Base-by-base conservation (phyloP, 1,284 basidiomycete genomes). In the Volvariella surrecta region DNA sequence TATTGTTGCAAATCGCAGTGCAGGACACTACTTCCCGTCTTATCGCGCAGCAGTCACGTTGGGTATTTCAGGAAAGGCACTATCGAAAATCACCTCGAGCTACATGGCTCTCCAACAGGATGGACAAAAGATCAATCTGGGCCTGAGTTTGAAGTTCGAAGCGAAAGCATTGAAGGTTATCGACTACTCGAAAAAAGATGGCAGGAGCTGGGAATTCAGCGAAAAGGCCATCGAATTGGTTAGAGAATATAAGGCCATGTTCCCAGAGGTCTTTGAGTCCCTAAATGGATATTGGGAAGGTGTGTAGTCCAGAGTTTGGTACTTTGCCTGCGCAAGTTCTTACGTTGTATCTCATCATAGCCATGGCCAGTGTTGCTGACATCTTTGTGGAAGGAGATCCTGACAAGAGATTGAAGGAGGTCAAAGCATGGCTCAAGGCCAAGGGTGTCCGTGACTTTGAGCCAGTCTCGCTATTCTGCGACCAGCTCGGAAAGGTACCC, bases 91-190 rank as follows among this genome's bases (percentile, higher is more conserved):
- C 52, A 93, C 92, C 0, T 93, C 93, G 18, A 94, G 89, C 54
- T 82, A 98, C 57, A 82, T 97, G 79, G 84, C 97, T 37, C 58
- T 85, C 40, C 76, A 76, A 0, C 66, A 73, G 0, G 83, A 89
- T 52, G 76, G 77, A n/a, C 70, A 74, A 53, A 97, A 96, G 67
- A 75, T 74, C 46, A 98, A 99, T 59, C 70, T 99, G 22, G 96
- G 96, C 3, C 73, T 99, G 17, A 89, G 89, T 57, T 76, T 99
- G 54, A 99, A 99, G 62, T 99, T 98, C 50, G 96, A 99, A 59
- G 89, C 82, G 17, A 97, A 96, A 66, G 78, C 83, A n/a, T 65
- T 94, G 55, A 99, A 99, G 65, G 96, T 99, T 1, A 74, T 98
- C 30, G 90, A 91, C 47, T 98, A 96, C 62, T 88, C 93, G 19